Conservation (phyloP, 805 yeast genomes). For the Pichia cabralensis region DNA sequence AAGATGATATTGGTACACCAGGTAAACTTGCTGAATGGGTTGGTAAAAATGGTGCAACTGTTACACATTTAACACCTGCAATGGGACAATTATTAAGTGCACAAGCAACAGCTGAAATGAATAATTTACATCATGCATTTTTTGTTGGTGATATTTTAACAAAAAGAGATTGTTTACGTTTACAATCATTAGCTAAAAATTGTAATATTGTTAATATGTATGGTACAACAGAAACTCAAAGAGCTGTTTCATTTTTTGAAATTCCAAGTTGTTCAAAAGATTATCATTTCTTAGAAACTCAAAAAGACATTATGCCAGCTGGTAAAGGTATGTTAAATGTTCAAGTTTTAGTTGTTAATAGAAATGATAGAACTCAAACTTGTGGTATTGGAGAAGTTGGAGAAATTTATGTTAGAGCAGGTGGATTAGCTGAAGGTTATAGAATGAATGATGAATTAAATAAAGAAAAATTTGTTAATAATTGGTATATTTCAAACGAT, state of each 20-base stretch:
- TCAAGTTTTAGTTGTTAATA: slow-evolving; percentile 85
- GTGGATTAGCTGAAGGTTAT: slow-evolving; percentile 95
- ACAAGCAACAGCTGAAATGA: slow-evolving; percentile 83
- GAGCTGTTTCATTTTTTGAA: slow-evolving; percentile 92
- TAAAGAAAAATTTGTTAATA: slow-evolving; percentile 74
- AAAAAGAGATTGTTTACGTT: slow-evolving; percentile 89
- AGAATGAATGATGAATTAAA: slow-evolving; percentile 85
- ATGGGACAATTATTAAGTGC: slow-evolving; percentile 98
- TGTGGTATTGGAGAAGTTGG: slow-evolving; percentile 99
- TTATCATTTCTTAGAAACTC: slow-evolving; percentile 63
- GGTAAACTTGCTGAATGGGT: slow-evolving; percentile 98
- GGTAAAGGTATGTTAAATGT: slow-evolving; percentile 97
- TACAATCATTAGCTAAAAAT: slow-evolving; percentile 86
- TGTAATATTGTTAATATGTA: slow-evolving; percentile 93
- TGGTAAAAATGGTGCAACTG: slow-evolving; percentile 82
- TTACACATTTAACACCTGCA: slow-evolving; percentile 97
- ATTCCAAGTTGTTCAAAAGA: slow-evolving; percentile 66
- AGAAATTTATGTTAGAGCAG: slow-evolving; percentile 97
- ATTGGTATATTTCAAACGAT: slow-evolving; percentile 74
- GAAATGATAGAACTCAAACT: slow-evolving; percentile 77
- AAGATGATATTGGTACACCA: slow-evolving; percentile 98
- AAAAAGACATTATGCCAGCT: slow-evolving; percentile 96
- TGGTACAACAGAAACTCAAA: slow-evolving; percentile 98
- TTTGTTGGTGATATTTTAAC: slow-evolving; percentile 97
- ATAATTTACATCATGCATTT: slow-evolving; percentile 86